A percentile compares a stretch with the other conserved stretches of the same genome.
Conservation (phyloP, 345 rosid genomes). For the Euphorbia tirucalli region DNA sequence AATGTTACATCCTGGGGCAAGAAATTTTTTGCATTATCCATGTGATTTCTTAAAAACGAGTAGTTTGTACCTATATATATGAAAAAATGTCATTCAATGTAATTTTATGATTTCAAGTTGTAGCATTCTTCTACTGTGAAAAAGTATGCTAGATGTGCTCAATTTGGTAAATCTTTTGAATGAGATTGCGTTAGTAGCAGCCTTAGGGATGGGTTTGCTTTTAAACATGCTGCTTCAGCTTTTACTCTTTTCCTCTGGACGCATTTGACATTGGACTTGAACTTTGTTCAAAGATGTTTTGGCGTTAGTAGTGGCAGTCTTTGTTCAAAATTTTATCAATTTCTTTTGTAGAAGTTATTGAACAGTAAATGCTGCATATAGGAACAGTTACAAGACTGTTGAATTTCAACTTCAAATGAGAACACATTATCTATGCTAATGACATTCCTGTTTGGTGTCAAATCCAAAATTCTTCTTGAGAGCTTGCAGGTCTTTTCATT, state of each 20-base stretch:
- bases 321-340: neutral
- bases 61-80: neutral
- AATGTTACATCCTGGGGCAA: no score
- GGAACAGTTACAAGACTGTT: neutral
- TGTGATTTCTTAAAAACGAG: neutral
- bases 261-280: no score
- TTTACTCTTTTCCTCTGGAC: neutral
- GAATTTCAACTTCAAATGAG: neutral
- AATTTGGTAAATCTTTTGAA: no score
- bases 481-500: slow-evolving; percentile 52
- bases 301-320: no score
- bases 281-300: neutral
- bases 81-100: neutral
- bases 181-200: no score
- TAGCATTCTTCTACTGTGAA: neutral
- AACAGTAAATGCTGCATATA: neutral
- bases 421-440: no score
- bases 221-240: neutral
- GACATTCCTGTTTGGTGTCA: slow-evolving; percentile 6
- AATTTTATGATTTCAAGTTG: neutral
- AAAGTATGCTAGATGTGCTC: no score
- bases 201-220: neutral
- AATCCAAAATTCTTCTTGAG: slow-evolving; percentile 23
- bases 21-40: neutral
- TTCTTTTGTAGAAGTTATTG: neutral